Evolutionary conservation across 2,329 filamentous ascomycete genomes (phyloP).

Genomic region (Nemania sp.): DNA sequence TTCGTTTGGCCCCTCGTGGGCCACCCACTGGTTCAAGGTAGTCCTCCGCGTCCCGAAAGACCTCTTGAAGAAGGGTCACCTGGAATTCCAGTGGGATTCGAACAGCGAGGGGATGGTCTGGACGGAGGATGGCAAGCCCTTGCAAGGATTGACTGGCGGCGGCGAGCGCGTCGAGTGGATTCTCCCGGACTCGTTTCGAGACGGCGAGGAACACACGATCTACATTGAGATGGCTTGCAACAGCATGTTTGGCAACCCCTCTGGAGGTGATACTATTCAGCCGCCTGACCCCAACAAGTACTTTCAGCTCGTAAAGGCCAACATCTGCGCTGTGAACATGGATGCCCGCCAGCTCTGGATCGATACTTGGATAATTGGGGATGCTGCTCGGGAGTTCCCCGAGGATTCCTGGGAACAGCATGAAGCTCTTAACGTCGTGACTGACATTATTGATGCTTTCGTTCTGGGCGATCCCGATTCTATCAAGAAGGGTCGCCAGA

Average conservation of each 20-base stretch:
- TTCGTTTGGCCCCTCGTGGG: constrained; percentile 91
- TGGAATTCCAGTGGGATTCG: constrained; percentile 97
- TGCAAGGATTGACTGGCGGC: constrained; percentile 89
- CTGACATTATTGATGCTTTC: constrained; percentile 88
- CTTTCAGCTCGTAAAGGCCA: constrained; percentile 75
- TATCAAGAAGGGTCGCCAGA: constrained; percentile 77
- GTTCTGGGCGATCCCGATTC: constrained; percentile 79
- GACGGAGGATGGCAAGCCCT: constrained; percentile 83
- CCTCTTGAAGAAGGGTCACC: constrained; percentile 73
- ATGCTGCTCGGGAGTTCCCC: constrained; percentile 90
- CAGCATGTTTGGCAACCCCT: constrained; percentile 94
- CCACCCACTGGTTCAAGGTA: constrained; percentile 96
- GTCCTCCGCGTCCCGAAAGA: constrained; percentile 75
- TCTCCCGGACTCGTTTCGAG: constrained; percentile 77
- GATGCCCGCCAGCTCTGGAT: constrained; percentile 82
- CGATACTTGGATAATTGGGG: constrained; percentile 95
- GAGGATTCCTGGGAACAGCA: constrained; percentile 87
- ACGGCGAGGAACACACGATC: constrained; percentile 84
- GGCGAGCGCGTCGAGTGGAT: constrained; percentile 92
- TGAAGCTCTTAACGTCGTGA: constrained; percentile 80
- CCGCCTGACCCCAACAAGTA: constrained; percentile 85
- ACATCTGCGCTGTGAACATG: constrained; percentile 87
- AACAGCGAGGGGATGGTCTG: constrained; percentile 95
- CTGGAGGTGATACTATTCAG: constrained; percentile 83
- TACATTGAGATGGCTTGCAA: constrained; percentile 99